Conservation (phyloP, 2,329 filamentous ascomycete genomes). For the Tolypocladium pustulatum region DNA sequence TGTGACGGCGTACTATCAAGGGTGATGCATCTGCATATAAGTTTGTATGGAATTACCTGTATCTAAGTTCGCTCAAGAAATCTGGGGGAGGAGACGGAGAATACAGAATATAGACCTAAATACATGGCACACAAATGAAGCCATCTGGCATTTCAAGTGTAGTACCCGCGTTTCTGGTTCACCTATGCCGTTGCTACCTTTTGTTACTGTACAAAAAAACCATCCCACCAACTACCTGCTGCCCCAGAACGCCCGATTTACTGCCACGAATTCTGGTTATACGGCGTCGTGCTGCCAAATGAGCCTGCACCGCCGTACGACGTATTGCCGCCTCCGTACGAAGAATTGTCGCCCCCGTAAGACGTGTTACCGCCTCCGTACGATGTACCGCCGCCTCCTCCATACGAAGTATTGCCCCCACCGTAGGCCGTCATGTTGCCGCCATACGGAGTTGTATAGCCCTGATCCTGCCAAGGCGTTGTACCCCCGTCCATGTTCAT, state of each 20-base stretch:
- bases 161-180: background rate
- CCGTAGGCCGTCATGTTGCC: conserved; percentile 49
- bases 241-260: conserved; percentile 11
- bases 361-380: conserved; percentile 19
- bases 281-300: conserved; percentile 31
- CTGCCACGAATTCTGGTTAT: conserved; percentile 41
- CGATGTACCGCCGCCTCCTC: conserved; percentile 38
- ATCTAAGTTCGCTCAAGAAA: background rate
- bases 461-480: conserved; percentile 49
- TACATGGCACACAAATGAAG: background rate
- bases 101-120: background rate
- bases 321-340: conserved; percentile 29
- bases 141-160: background rate
- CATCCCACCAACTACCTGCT: background rate
- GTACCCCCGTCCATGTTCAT: conserved; percentile 47
- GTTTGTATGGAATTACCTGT: background rate
- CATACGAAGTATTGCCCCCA: conserved; percentile 59
- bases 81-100: background rate
- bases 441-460: conserved; percentile 60
- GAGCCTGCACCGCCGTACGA: conserved; percentile 52
- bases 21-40: conserved; percentile 3
- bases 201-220: background rate
- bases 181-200: background rate
- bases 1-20: conserved; percentile 11
- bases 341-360: conserved; percentile 30